A percentile compares a stretch with the other conserved stretches of the same genome.
These are phyloP conservation scores for Cryptosporidium muris DNA, from an alignment of 169 alveolate species.

Conservation along the genomic window DNA sequence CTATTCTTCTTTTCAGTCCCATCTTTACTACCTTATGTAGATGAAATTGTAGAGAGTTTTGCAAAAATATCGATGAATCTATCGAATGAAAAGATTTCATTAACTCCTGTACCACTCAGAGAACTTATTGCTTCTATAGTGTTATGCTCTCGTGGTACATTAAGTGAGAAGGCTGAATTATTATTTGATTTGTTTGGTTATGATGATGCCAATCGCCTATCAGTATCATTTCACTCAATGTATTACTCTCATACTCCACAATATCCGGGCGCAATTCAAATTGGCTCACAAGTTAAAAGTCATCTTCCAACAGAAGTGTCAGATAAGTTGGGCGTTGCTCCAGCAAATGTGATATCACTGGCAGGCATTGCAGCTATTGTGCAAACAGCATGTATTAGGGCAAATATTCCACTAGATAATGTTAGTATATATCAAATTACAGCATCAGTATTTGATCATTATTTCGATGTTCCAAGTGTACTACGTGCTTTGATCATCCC, in stretches of 20 bases:
- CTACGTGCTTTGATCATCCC: constrained; percentile 51
- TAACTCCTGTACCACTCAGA: constrained; percentile 67
- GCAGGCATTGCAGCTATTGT: constrained; percentile 68
- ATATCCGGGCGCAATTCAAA: constrained; percentile 65
- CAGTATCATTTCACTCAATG: constrained; percentile 70
- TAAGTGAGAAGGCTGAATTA: constrained; percentile 62
- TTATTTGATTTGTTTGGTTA: constrained; percentile 67
- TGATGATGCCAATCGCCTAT: constrained; percentile 56
- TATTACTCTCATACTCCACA: constrained; percentile 71
- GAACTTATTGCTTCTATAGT: constrained; percentile 63
- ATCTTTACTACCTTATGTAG: constrained; percentile 64
- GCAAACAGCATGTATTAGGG: constrained; percentile 66
- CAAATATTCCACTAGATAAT: constrained; percentile 66
- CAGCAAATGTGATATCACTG: constrained; percentile 59
- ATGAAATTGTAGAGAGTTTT: constrained; percentile 68
- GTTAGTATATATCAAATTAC: constrained; percentile 68
- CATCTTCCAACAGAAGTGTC: constrained; percentile 64
- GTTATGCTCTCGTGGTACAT: constrained; percentile 70
- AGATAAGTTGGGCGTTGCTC: constrained; percentile 69
- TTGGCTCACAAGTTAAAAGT: constrained; percentile 66
- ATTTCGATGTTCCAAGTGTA: constrained; percentile 68
- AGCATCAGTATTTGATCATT: constrained; percentile 71
- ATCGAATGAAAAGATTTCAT: constrained; percentile 45
- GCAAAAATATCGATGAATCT: constrained; percentile 49
- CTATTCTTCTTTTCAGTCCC: constrained; percentile 68